Evolutionary conservation across 2,329 filamentous ascomycete genomes (phyloP), one percentile per base, ranked within the genome.

Genomic region (Nakataea oryzae): DNA sequence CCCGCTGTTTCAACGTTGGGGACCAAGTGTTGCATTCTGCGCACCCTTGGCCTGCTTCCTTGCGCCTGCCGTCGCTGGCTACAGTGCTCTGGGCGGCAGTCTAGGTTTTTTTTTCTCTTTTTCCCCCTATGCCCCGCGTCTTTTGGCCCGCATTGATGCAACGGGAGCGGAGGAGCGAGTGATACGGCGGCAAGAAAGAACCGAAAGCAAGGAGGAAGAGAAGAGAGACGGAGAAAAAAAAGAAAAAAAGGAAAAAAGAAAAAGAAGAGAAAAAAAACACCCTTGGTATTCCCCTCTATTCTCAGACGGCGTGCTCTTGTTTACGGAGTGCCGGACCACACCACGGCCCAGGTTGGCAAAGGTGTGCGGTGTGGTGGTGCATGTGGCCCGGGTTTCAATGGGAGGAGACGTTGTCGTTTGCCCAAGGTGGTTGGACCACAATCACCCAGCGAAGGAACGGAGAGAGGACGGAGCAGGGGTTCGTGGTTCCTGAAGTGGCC

Each of bases 371-470:
- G 41, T 50, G 41, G 41, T 50, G 17, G 41, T 57, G 26, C 34
- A 58, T 24, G 54, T 57, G 54, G 26, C 14, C n/a, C 17, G 41
- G 41, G 59, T 60, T 60, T 60, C 59, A 60, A 60, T n/a, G 59
- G 59, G 59, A 60, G 59, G 59, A 60, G 59, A 56, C 50, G 59
- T 26, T 55, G 26, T 55, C 47, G 26, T 55, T 55, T 47, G 28
- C n/a, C 59, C 14, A n/a, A 54, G 34, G 41, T 60, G 59, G 59
- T 60, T 60, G 59, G 59, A 55, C 58, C 58, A 60, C 58, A 34
- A 60, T 54, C 34, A 26, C 32, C 54, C 54, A 56, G 24, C 54
- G n/a, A 56, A 56, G 26, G 27, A 56, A 26, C 26, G 41, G 21
- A n/a, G 41, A 50, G 21, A 12, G 6, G 14, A 47, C 8, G 41